Evolutionary conservation across 1,284 basidiomycete genomes (phyloP).

Genomic region (Ustilago xerochloae): DNA sequence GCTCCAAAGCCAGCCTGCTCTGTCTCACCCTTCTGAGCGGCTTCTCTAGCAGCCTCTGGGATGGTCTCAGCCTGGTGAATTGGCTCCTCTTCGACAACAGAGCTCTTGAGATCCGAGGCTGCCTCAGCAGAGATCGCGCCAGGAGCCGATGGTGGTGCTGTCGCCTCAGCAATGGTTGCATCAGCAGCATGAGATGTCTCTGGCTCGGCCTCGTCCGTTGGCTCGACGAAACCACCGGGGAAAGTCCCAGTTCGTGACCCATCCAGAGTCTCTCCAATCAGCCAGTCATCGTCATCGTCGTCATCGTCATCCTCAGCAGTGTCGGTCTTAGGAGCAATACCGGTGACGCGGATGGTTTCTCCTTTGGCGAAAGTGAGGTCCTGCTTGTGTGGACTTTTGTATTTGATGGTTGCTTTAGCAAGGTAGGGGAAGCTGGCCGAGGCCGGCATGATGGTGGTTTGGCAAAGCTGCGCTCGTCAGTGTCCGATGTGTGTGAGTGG

Average conservation of each 20-base stretch:
- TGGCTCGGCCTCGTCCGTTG: conserved; percentile 42
- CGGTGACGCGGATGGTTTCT: conserved; percentile 62
- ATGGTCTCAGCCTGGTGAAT: conserved; percentile 52
- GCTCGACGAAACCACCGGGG: conserved; percentile 63
- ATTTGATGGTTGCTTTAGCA: conserved; percentile 58
- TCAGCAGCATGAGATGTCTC: conserved; percentile 42
- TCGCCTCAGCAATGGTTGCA: conserved; percentile 35
- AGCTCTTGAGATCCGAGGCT: conserved; percentile 13
- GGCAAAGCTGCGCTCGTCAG: conserved; percentile 7
- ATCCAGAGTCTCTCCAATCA: conserved; percentile 64
- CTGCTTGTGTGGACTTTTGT: conserved; percentile 63
- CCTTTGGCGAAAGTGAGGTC: conserved; percentile 65
- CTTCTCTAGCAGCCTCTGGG: conserved; percentile 34
- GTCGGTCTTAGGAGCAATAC: conserved; percentile 50
- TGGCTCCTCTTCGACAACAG: conserved; percentile 32
- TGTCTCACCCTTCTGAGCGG: conserved; percentile 37
- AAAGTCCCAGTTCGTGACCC: conserved; percentile 65
- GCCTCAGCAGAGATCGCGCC: conserved; percentile 33
- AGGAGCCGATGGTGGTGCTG: conserved; percentile 11
- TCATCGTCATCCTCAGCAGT: conserved; percentile 54
- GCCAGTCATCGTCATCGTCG: conserved; percentile 68
- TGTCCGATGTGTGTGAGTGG: neutral
- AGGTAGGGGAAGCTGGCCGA: conserved; percentile 42
- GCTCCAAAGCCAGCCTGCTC: conserved; percentile 43
- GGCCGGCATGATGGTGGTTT: conserved; percentile 17